Evolutionary conservation across 2,329 filamentous ascomycete genomes (phyloP).

Genomic region (Trichophaea hybrida): DNA sequence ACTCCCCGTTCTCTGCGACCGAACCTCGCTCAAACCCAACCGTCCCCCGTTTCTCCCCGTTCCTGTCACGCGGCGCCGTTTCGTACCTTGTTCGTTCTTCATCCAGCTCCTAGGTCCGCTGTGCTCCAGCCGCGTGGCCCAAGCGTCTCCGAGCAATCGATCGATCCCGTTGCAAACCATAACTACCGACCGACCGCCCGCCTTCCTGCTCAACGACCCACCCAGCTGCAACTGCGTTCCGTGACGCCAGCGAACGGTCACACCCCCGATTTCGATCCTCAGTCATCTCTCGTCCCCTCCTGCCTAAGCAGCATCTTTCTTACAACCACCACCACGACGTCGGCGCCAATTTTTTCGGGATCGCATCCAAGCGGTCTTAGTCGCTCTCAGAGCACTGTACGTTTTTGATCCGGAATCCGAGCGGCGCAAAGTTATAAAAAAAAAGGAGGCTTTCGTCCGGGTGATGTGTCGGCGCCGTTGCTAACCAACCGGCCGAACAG

Average conservation of each 20-base stretch:
- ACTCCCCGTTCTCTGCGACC: neutral
- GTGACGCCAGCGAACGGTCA: neutral
- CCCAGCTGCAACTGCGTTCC: neutral
- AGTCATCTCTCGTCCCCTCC: neutral
- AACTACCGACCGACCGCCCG: neutral
- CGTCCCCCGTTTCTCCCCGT: neutral
- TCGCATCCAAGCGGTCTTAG: constrained; percentile 6
- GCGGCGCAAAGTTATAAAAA: neutral
- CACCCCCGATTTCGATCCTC: neutral
- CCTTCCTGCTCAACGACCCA: neutral
- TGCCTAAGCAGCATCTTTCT: neutral
- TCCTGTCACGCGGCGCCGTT: neutral
- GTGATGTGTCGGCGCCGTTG: neutral
- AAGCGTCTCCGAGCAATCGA: too few species aligned
- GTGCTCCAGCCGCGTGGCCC: too few species aligned
- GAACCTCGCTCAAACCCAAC: neutral
- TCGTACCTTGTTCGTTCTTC: too few species aligned
- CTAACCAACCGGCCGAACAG: neutral
- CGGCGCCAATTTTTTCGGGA: constrained; percentile 1
- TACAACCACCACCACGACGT: constrained; percentile 4
- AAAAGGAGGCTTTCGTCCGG: neutral
- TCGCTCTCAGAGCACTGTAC: constrained; percentile 6
- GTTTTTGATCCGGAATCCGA: neutral
- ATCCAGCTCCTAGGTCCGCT: too few species aligned
- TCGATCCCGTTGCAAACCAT: neutral